phyloP scores from a whole-genome alignment of 768 basidiomycete genomes.

The Auriscalpium vulgare region DNA sequence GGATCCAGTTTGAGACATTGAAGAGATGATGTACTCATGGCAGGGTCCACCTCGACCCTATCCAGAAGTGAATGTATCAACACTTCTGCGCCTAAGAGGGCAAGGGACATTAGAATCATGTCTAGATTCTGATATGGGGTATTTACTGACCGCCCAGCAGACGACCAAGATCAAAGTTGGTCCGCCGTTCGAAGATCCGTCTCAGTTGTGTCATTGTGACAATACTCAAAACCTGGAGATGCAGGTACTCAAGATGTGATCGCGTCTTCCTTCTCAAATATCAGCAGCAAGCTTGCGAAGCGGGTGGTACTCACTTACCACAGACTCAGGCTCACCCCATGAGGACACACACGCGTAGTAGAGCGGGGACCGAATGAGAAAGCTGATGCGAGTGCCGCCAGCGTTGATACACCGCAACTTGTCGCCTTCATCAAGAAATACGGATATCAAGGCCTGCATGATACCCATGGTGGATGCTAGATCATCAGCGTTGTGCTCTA shows the following conservation, averaged over 20 bases:
- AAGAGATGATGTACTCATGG: conserved; percentile 74
- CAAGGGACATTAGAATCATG: background rate
- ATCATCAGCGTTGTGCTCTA: conserved; percentile 51
- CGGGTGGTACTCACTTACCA: conserved; percentile 49
- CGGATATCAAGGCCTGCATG: conserved; percentile 92
- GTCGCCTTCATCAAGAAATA: conserved; percentile 90
- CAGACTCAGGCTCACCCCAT: conserved; percentile 94
- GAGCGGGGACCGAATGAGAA: conserved; percentile 78
- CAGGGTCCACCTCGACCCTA: conserved; percentile 70
- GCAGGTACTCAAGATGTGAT: conserved; percentile 89
- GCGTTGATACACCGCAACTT: conserved; percentile 78
- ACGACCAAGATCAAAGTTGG: conserved; percentile 84
- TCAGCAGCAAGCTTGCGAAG: conserved; percentile 19
- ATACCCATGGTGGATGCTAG: conserved; percentile 80
- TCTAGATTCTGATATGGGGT: background rate
- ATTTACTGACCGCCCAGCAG: conserved; percentile 45
- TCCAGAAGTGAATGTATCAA: conserved; percentile 68
- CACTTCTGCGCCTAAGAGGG: conserved; percentile 61
- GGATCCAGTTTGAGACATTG: conserved; percentile 75
- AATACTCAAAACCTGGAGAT: conserved; percentile 88
- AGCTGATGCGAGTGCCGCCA: conserved; percentile 76
- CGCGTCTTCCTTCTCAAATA: conserved; percentile 72
- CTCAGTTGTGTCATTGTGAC: conserved; percentile 80
- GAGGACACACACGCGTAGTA: conserved; percentile 89
- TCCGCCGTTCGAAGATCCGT: conserved; percentile 79